Conservation (phyloP, 345 rosid genomes). For the Reutealis trisperma region DNA sequence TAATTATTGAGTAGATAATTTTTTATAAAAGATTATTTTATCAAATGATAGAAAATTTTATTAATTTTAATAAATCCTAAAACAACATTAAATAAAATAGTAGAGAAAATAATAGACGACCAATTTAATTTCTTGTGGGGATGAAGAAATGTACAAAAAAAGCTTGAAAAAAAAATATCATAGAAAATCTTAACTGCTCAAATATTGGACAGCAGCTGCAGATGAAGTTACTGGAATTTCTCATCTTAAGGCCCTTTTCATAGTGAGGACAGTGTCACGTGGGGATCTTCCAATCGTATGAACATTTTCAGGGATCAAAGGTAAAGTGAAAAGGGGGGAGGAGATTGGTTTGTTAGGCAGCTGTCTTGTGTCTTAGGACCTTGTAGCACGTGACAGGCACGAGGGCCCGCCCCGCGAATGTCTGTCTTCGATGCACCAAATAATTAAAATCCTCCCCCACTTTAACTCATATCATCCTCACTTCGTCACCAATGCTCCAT, state of each 20-base stretch:
- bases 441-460: not conserved
- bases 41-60: too few species aligned
- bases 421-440: slow-evolving; percentile 32
- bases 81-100: too few species aligned
- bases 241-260: not conserved
- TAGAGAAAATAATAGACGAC: too few species aligned
- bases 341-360: slow-evolving; percentile 25
- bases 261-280: slow-evolving; percentile 15
- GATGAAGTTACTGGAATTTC: too few species aligned
- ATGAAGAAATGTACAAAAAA: too few species aligned
- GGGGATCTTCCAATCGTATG: not conserved
- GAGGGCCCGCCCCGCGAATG: slow-evolving; percentile 38
- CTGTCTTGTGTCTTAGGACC: slow-evolving; percentile 16
- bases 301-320: slow-evolving; percentile 8
- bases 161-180: too few species aligned
- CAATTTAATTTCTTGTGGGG: too few species aligned
- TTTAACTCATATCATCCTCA: not conserved
- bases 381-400: slow-evolving; percentile 38
- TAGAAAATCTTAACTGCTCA: too few species aligned
- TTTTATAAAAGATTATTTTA: too few species aligned
- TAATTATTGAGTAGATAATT: too few species aligned
- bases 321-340: not conserved
- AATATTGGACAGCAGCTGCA: too few species aligned
- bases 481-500: not conserved
- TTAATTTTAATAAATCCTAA: too few species aligned